phyloP scores from a whole-genome alignment of 148 eudicot species.

The Rhododendron simsii region DNA sequence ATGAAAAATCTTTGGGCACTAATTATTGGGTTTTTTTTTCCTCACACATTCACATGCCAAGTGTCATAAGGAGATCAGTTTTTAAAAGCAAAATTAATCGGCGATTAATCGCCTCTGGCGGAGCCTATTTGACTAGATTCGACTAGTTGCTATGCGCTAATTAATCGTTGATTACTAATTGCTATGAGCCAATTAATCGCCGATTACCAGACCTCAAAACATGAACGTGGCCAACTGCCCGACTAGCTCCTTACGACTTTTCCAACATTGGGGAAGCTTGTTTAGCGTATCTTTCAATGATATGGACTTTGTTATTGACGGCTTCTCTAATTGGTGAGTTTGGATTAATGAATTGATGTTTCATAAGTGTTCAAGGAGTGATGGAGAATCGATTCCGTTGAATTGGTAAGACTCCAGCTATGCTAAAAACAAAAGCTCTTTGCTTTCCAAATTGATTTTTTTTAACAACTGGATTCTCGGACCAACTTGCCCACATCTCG shows the following conservation, averaged over 20 bases:
- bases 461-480: too few relatives aligned
- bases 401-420: neutral
- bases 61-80: neutral
- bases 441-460: neutral
- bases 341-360: neutral
- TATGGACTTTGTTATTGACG: neutral
- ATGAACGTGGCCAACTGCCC: too few relatives aligned
- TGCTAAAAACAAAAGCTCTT: neutral
- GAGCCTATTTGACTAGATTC: too few relatives aligned
- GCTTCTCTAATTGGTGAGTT: neutral
- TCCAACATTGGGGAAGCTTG: neutral
- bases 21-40: neutral
- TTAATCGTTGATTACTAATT: too few relatives aligned
- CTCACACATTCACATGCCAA: neutral
- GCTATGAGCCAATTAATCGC: too few relatives aligned
- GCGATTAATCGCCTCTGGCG: too few relatives aligned
- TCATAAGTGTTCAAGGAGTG: neutral
- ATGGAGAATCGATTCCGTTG: neutral
- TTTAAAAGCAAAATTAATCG: too few relatives aligned
- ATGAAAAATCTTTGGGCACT: neutral
- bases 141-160: too few relatives aligned
- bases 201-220: too few relatives aligned
- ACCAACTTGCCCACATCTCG: too few relatives aligned
- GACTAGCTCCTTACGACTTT: too few relatives aligned
- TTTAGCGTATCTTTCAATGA: neutral